Conservation (phyloP, 2,329 filamentous ascomycete species). For the Cytospora paraplurivora region DNA sequence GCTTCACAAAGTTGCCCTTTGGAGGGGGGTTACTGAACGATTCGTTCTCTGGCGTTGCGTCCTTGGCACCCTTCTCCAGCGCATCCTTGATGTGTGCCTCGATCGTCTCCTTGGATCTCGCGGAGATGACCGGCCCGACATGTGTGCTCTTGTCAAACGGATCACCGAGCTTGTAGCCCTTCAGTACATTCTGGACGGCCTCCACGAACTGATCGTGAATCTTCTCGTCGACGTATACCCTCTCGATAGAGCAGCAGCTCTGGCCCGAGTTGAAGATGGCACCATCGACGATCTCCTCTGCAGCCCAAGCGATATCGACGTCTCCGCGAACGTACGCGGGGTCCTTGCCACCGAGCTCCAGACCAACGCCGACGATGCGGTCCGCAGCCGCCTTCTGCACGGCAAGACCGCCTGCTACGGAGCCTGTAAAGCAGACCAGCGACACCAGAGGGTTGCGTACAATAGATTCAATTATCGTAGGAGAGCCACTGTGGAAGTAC, state of each 20-base stretch:
- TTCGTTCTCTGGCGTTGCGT: slow-evolving; percentile 80
- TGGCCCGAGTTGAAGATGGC: slow-evolving; percentile 99
- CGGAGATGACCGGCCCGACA: slow-evolving; percentile 86
- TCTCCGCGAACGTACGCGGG: slow-evolving; percentile 86
- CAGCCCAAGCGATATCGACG: slow-evolving; percentile 87
- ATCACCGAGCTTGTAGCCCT: slow-evolving; percentile 84
- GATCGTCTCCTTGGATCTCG: slow-evolving; percentile 74
- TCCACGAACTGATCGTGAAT: slow-evolving; percentile 82
- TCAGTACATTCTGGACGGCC: slow-evolving; percentile 77
- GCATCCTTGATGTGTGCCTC: slow-evolving; percentile 81
- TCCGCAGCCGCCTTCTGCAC: slow-evolving; percentile 84
- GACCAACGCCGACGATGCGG: slow-evolving; percentile 79
- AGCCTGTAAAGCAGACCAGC: slow-evolving; percentile 91
- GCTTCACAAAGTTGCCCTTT: slow-evolving; percentile 87
- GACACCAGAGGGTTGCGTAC: slow-evolving; percentile 76
- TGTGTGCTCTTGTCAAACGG: slow-evolving; percentile 78
- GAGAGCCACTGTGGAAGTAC: slow-evolving; percentile 87
- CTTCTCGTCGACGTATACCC: slow-evolving; percentile 85
- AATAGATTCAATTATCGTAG: slow-evolving; percentile 73
- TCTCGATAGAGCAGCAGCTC: slow-evolving; percentile 91
- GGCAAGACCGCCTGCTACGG: slow-evolving; percentile 81
- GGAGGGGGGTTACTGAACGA: slow-evolving; percentile 71
- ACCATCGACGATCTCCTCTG: slow-evolving; percentile 92
- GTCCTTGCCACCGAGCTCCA: slow-evolving; percentile 94
- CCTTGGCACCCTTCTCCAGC: slow-evolving; percentile 77